phyloP scores from a whole-genome alignment of 2,329 filamentous ascomycete genomes.

The Ophiostoma sp. region DNA sequence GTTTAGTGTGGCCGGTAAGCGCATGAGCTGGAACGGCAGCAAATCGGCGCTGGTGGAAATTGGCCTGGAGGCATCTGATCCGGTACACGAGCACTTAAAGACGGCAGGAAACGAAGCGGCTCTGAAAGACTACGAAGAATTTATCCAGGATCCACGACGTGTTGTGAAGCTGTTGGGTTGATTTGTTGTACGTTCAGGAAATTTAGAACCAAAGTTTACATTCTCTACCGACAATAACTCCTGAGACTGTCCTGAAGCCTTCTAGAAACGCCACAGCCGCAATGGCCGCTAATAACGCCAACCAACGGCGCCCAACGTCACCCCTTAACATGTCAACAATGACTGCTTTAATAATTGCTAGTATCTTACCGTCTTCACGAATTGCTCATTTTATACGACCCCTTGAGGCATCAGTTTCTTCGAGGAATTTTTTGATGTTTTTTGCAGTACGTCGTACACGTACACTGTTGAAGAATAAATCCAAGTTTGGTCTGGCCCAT shows the following conservation, averaged over 20 bases:
- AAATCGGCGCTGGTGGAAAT: neutral
- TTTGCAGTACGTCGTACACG: too few species aligned
- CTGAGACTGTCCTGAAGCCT: neutral
- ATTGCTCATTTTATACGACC: too few species aligned
- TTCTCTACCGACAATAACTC: neutral
- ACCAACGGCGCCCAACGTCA: too few species aligned
- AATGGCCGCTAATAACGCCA: too few species aligned
- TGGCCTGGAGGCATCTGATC: neutral
- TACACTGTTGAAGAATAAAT: too few species aligned
- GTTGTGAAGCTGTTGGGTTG: neutral
- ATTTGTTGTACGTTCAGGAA: neutral
- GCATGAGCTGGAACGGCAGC: conserved; percentile 23
- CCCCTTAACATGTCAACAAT: too few species aligned
- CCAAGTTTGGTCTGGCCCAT: too few species aligned
- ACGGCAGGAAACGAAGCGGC: neutral
- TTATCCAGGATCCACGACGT: neutral
- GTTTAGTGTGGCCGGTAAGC: neutral
- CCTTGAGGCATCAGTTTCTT: too few species aligned
- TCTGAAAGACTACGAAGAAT: conserved; percentile 11
- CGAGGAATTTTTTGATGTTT: too few species aligned
- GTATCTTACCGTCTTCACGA: too few species aligned
- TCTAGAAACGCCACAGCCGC: too few species aligned
- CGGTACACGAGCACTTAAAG: conserved; percentile 4
- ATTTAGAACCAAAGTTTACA: neutral
- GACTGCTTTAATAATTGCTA: too few species aligned